Evolutionary conservation across 2,329 filamentous ascomycete species (phyloP), one percentile per base, ranked within the genome.

Genomic region (Xylogone sp.): DNA sequence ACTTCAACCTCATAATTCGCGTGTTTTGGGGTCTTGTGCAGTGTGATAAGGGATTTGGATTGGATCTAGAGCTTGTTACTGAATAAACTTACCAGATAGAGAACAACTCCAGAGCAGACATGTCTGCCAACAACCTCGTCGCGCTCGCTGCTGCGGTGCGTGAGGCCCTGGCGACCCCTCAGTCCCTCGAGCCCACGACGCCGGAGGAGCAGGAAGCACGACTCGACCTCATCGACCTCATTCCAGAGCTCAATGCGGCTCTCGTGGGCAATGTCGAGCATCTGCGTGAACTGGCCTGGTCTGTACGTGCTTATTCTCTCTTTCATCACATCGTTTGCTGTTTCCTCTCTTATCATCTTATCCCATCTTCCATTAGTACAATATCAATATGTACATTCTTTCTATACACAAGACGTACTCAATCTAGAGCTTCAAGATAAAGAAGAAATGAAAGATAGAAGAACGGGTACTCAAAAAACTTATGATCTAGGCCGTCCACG

Each of bases 161-260:
- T 27, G 43, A 43, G 16, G 54, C 47, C 18, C 44, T 56, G 3
- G 49, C 49, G 10, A 19, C 27, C 9, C 49, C 51, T 24, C 20
- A 44, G 29, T 18, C 21, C 10, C 29, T 56, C 21, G 13, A 43
- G 2, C 24, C 50, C 1, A 13, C 45, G 5, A 44, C 47, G n/a
- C 48, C 43, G 21, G 42, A 50, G n/a, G 53, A 53, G 43, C 42
- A 46, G 51, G 50, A 51, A 21, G 53, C 56, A 13, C 47, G 53
- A 27, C 48, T 56, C 3, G 53, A 56, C 20, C 31, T 56, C 24
- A 58, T 58, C 46, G 56, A 54, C 46, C 27, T 54, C 18, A 52
- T 54, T 13, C 49, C 53, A 19, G 43, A 51, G 16, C 39, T 56
- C 19, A 54, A 54, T 46, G 42, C 49, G 18, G 27, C 44, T 21